Base-by-base conservation (phyloP, 192 early-diverging fungal genomes). In the Coemansia javaensis region DNA sequence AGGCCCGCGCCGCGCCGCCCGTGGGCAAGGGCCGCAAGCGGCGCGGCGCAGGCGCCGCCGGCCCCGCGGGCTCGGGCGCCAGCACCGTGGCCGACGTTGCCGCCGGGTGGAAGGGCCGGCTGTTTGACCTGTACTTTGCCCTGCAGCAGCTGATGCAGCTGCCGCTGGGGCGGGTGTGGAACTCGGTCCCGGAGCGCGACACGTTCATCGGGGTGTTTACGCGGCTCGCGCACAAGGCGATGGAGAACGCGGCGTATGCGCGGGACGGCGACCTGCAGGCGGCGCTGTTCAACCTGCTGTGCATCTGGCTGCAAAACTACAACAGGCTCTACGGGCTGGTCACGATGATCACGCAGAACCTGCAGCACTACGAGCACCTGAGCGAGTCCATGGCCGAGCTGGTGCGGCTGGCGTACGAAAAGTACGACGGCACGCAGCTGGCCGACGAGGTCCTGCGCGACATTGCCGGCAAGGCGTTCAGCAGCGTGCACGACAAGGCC, bases 281-380 rank as follows among this genome's bases (percentile, higher is more conserved):
- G 21, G 51, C 53, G 2, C 59, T 87, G 0, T 90, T 87, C 60
- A 66, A 77, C 16, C 59, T 89, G 5, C 67, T 98, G 5, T 82
- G 88, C 47, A 46, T 90, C 6, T 86, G 86, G 55, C 82, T 89
- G 16, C 87, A 83, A 37, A 76, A 82, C 35, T 90, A 91, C 57
- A 86, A 92, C 52, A 79, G 85, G 6, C 81, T 78, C 24, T 85
- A 82, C 55, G 84, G 87, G 72, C 81, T 76, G 18, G 87, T 81
- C 51, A 88, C 86, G 2, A 83, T 84, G 31, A 85, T 92, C 20
- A 80, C 88, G 34, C 87, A 90, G 57, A 81, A 87, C 63, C 64
- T 93, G 22, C 85, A 89, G 60, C 89, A 88, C 48, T 92, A 85
- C 71, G 89, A 91, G 41, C 86, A 89, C 49, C 74, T 84, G 25